Evolutionary conservation across 257 asterid species (phyloP), one percentile per base, ranked within the genome.

Genomic region (Nyctanthes arbortristis): DNA sequence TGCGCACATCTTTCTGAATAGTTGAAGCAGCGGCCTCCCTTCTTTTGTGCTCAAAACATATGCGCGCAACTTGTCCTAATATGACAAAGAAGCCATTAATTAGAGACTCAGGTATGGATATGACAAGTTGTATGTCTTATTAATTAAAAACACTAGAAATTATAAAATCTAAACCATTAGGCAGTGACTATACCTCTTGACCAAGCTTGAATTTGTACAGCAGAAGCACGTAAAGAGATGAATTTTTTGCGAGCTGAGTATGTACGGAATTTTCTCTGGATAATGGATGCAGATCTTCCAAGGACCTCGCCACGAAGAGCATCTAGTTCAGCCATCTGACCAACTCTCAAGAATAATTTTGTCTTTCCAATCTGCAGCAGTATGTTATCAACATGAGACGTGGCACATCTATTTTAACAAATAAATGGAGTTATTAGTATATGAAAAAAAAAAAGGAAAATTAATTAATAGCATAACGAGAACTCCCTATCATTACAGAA

Each of bases 321-420:
- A 79, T 89, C 98, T 69, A 92, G 70, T 76, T 88, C 97, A 49
- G 97, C 92, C 97, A 92, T 88, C 84, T 92, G 97, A 65, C 98
- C 98, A 72, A 94, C 95, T 82, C 98, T 88, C 16, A 92, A 89
- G 80, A 89, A 92, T 70, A 92, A 92, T 82, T 92, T 89, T 59
- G 96, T 89, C 80, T 84, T 84, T 67, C 98, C 98, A 69, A 89
- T 83, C 98, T 92, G 91, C 55, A 80, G 77, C 37, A 67, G 72
- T 24, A 56, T 68, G 40, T 22, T 28, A 65, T 71, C 29, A 67
- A 30, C 43, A 55, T 56, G 43, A 49, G 11, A 31, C 8, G 14
- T 72, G 47, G 20, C 29, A 18, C 31, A 52, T 29, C 13, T 52
- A 45, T 27, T 28, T 55, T 39, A 61, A 55, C 61, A 30, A 7